Base-by-base conservation (phyloP, 2,329 filamentous ascomycete species). In the Emergomyces orientalis region DNA sequence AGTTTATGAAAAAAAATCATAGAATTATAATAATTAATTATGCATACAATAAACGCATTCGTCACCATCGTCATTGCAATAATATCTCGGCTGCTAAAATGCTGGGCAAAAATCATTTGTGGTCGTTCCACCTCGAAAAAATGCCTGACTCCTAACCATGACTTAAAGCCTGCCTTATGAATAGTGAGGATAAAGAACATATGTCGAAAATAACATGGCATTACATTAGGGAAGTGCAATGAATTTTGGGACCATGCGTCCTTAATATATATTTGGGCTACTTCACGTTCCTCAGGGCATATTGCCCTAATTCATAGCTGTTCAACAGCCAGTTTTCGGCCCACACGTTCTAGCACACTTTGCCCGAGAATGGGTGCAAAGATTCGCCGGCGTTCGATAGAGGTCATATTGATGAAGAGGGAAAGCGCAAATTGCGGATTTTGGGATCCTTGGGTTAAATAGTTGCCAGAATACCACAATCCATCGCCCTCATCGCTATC, bases 341-440 rank as follows among this genome's bases (percentile, higher is more conserved):
- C 82, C 3, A 86, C 80, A 56, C 81, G 77, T 7, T 74, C 73
- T 65, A 89, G 63, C 37, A 88, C 76, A 52, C 75, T 78, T 1
- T 85, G 84, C 0, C 85, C 83, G 63, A 88, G 71, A 9, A 85
- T 8, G 0, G 68, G 69, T 47, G 77, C 79, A 68, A 89, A 88
- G 1, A 70, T 69, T 47, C 69, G 67, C 6, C 80, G 67, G 64
- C 86, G 80, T 67, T 85, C 78, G 19, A 76, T 74, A 1, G 68
- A 67, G 1, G 74, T 67, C 85, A 89, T 87, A 54, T 75, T 73
- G 1, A 88, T 72, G 67, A 90, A 87, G 1, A 71, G 76, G 1
- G 79, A 73, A 30, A 89, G 69, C 0, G 82, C 83, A 65, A 73
- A 78, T 14, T 68, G 65, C 69, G 63, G 65, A 66, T 25, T 67